Percentiles rank a stretch among this genome's conserved stretches.
Conservation (phyloP, 768 basidiomycete genomes). For the Amylocystis lapponica region DNA sequence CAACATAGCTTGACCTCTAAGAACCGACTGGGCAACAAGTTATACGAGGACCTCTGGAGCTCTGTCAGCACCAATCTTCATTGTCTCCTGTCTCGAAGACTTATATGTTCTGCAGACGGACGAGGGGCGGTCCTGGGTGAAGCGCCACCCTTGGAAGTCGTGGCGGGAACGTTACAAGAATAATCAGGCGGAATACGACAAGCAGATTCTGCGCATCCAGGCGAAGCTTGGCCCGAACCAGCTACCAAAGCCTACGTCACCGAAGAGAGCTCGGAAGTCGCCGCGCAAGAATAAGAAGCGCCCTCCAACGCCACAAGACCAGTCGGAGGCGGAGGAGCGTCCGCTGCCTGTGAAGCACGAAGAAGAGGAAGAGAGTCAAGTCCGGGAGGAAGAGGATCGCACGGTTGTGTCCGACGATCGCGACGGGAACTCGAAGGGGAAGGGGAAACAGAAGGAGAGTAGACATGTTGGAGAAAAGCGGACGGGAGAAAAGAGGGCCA, state of each 20-base stretch:
- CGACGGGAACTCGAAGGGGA: neutral
- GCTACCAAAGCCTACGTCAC: too few relatives aligned
- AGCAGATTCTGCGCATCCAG: too few relatives aligned
- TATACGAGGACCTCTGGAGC: conserved; percentile 2
- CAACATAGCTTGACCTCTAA: neutral
- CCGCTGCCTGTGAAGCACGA: too few relatives aligned
- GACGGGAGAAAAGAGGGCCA: too few relatives aligned
- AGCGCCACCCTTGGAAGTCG: conserved; percentile 76
- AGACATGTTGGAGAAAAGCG: neutral
- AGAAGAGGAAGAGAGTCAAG: neutral
- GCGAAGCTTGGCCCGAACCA: too few relatives aligned
- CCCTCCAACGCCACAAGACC: neutral
- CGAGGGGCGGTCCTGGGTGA: conserved; percentile 71
- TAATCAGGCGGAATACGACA: conserved; percentile 56
- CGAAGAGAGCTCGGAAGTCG: neutral
- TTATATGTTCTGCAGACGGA: neutral
- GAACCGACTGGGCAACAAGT: conserved; percentile 5
- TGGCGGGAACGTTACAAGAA: conserved; percentile 86
- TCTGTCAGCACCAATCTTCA: neutral
- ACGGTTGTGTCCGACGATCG: neutral
- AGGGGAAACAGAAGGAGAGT: neutral
- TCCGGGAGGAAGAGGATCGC: neutral
- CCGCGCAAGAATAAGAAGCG: neutral
- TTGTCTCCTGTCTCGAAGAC: neutral
- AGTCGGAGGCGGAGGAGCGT: neutral